Conservation (phyloP, 495 filamentous ascomycete genomes). For the Aspergillus steynii region DNA sequence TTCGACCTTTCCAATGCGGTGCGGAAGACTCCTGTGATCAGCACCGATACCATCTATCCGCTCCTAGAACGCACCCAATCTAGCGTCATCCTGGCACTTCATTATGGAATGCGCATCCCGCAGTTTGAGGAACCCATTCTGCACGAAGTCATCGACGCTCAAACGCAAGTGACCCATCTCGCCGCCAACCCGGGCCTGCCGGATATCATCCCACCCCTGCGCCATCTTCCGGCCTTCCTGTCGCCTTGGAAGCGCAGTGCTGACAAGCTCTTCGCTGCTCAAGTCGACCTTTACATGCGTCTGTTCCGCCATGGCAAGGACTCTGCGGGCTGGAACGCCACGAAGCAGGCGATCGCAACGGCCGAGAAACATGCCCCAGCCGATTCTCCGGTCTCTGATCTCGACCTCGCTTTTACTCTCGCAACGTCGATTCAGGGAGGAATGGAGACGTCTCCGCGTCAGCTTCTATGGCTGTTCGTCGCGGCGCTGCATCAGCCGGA, state of each 20-base stretch:
- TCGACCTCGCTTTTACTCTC: conserved; percentile 33
- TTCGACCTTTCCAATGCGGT: conserved; percentile 20
- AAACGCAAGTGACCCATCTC: conserved; percentile 27
- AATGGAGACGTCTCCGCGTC: conserved; percentile 34
- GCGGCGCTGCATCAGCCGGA: conserved; percentile 23
- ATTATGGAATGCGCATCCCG: conserved; percentile 37
- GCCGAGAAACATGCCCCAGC: conserved; percentile 16
- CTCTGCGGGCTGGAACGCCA: conserved; percentile 29
- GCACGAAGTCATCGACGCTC: conserved; percentile 26
- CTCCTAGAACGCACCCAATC: conserved; percentile 32
- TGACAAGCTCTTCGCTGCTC: conserved; percentile 23
- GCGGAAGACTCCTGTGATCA: conserved; percentile 5
- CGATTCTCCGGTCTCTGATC: conserved; percentile 17
- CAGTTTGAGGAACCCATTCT: conserved; percentile 29
- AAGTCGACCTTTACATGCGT: conserved; percentile 29
- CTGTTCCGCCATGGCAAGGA: conserved; percentile 25
- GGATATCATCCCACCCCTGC: conserved; percentile 35
- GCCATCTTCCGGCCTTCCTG: conserved; percentile 29
- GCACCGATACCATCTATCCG: conserved; percentile 23
- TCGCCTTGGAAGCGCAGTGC: conserved; percentile 35
- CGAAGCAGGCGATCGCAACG: conserved; percentile 29
- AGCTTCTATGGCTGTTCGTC: conserved; percentile 32
- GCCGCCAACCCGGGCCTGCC: conserved; percentile 31
- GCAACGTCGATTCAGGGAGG: conserved; percentile 32
- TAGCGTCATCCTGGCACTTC: conserved; percentile 31